Evolutionary conservation across 352 stramenopile genomes (phyloP).

Genomic region (Phytophthora pluvialis): DNA sequence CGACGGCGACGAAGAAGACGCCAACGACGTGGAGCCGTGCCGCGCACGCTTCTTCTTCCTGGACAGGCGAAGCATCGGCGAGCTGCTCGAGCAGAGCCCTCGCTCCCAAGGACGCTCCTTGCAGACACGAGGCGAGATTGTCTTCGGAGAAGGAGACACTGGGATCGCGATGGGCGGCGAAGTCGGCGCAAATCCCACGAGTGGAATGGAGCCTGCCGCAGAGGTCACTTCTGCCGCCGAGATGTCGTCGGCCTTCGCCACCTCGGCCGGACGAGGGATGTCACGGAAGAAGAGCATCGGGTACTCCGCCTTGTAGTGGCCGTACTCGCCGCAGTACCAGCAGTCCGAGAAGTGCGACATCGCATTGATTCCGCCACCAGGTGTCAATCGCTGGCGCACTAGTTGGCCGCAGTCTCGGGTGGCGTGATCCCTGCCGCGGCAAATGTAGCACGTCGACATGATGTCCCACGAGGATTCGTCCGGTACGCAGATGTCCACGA

Average conservation of each 20-base stretch:
- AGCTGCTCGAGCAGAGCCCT: conserved; percentile 34
- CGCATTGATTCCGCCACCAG: conserved; percentile 17
- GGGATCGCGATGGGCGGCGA: conserved; percentile 32
- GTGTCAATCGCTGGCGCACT: conserved; percentile 22
- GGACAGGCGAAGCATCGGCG: conserved; percentile 36
- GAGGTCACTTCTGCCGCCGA: conserved; percentile 23
- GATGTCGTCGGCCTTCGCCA: conserved; percentile 9
- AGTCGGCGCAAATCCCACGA: conserved; percentile 17
- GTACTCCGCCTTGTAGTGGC: conserved; percentile 79
- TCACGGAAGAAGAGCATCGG: conserved; percentile 69
- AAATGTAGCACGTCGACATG: conserved; percentile 73
- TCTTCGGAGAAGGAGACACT: conserved; percentile 15
- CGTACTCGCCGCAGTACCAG: conserved; percentile 81
- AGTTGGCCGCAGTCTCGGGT: conserved; percentile 64
- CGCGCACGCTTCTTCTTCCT: conserved; percentile 77
- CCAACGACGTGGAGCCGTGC: conserved; percentile 47
- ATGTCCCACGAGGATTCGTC: conserved; percentile 62
- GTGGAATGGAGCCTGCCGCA: conserved; percentile 4
- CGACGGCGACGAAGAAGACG: conserved; percentile 30
- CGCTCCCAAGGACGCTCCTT: conserved; percentile 46
- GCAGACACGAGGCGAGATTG: conserved; percentile 20
- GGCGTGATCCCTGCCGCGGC: conserved; percentile 49
- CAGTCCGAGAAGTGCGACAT: conserved; percentile 54
- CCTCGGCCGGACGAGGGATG: conserved; percentile 46
- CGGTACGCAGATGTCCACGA: conserved; percentile 58